Conservation (phyloP, 345 rosid species). For the Psidium friedrichsthalianum region DNA sequence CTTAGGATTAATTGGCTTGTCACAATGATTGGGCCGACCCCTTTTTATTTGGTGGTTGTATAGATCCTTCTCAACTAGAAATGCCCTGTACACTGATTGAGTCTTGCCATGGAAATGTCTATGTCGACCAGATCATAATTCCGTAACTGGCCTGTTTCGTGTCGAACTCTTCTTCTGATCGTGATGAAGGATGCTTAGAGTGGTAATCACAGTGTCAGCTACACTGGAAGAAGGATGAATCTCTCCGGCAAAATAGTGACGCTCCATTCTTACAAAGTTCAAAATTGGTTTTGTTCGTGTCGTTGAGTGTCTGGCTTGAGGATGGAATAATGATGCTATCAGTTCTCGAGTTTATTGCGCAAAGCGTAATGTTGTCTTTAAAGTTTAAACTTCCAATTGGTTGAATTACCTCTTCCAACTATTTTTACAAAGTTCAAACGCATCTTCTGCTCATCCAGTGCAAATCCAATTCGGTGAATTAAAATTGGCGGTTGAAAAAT, state of each 20-base stretch:
- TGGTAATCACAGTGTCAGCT: neutral
- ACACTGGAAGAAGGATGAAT: neutral
- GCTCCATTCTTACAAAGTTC: neutral
- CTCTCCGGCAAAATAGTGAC: neutral
- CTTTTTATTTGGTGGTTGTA: neutral
- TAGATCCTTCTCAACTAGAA: neutral
- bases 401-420: neutral
- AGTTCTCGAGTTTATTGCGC: neutral
- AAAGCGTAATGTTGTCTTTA: neutral
- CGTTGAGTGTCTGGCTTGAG: neutral
- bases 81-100: neutral
- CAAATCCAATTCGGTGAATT: too few relatives aligned
- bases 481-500: too few relatives aligned
- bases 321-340: neutral
- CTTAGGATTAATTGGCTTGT: neutral
- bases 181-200: neutral
- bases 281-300: neutral
- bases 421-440: neutral
- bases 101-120: neutral
- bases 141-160: neutral
- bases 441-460: neutral
- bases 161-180: neutral
- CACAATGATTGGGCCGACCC: neutral
- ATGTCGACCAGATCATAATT: neutral
- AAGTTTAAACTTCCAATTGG: neutral